phyloP scores from a whole-genome alignment of 768 basidiomycete genomes.

The Tephrocybe sp. region DNA sequence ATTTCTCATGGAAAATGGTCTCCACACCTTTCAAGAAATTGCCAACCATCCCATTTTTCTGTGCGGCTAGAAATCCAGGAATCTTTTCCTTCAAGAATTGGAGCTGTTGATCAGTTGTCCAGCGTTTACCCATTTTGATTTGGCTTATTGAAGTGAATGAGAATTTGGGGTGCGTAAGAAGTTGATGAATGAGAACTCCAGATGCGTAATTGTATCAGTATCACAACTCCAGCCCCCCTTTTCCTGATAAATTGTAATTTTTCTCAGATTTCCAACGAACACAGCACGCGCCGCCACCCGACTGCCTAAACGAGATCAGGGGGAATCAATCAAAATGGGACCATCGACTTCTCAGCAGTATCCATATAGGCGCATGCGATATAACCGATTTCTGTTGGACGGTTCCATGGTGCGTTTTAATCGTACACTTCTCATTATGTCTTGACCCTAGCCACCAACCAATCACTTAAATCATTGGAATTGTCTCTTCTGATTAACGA shows the following conservation, averaged over 20 bases:
- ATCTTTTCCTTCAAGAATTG: background rate
- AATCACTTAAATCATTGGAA: background rate
- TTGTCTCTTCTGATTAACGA: background rate
- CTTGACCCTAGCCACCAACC: background rate
- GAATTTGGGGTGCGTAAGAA: background rate
- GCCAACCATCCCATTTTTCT: background rate
- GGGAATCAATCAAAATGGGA: too few species aligned
- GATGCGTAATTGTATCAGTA: background rate
- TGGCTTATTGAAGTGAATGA: background rate
- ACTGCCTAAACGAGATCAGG: too few species aligned
- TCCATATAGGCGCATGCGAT: too few species aligned
- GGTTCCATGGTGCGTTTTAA: too few species aligned
- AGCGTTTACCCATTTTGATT: background rate
- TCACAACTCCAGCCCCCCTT: background rate
- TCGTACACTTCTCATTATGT: too few species aligned
- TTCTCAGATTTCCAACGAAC: background rate
- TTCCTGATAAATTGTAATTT: background rate
- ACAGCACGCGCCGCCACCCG: too few species aligned
- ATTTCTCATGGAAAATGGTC: background rate
- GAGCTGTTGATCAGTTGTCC: background rate
- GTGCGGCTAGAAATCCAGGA: background rate
- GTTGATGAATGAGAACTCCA: background rate
- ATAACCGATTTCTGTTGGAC: too few species aligned
- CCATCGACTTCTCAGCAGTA: too few species aligned
- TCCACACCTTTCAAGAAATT: background rate